Conservation (phyloP, 768 basidiomycete species). For the Termitomyces sp. region DNA sequence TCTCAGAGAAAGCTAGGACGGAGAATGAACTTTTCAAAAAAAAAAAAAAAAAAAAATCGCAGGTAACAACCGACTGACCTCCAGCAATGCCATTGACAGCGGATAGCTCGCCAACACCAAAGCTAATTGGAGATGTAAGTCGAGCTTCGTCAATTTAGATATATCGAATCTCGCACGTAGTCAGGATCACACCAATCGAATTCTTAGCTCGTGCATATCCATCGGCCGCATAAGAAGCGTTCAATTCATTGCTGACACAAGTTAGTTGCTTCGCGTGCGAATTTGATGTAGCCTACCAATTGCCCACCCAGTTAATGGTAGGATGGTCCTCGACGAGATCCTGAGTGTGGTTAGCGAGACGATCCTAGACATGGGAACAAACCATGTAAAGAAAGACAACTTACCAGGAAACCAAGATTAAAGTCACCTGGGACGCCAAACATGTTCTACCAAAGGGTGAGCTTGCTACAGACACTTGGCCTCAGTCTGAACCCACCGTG, state of each 20-base stretch:
- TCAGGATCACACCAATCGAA: constrained; percentile 66
- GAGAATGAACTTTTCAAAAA: constrained; percentile 19
- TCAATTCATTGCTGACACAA: constrained; percentile 68
- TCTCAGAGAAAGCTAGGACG: constrained; percentile 72
- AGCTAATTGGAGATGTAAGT: constrained; percentile 34
- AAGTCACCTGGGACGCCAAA: constrained; percentile 91
- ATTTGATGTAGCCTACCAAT: constrained; percentile 44
- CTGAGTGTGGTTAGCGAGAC: constrained; percentile 27
- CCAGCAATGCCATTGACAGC: constrained; percentile 85
- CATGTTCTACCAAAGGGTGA: constrained; percentile 46
- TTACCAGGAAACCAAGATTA: constrained; percentile 65
- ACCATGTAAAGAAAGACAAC: neutral
- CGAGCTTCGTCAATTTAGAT: neutral
- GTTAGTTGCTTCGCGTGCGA: neutral
- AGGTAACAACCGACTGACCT: constrained; percentile 23
- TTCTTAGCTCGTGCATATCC: constrained; percentile 90
- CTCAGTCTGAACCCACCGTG: constrained; percentile 30
- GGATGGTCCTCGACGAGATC: constrained; percentile 82
- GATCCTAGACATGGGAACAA: neutral
- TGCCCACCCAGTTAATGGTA: constrained; percentile 81
- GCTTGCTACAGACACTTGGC: neutral
- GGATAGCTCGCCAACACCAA: constrained; percentile 92
- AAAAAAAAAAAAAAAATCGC: no score
- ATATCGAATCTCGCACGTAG: constrained; percentile 49
- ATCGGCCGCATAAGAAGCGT: constrained; percentile 88